These are phyloP conservation scores for Ceraceosorus bombacis DNA, from an alignment of 1,284 basidiomycete species.

Conservation along the genomic window DNA sequence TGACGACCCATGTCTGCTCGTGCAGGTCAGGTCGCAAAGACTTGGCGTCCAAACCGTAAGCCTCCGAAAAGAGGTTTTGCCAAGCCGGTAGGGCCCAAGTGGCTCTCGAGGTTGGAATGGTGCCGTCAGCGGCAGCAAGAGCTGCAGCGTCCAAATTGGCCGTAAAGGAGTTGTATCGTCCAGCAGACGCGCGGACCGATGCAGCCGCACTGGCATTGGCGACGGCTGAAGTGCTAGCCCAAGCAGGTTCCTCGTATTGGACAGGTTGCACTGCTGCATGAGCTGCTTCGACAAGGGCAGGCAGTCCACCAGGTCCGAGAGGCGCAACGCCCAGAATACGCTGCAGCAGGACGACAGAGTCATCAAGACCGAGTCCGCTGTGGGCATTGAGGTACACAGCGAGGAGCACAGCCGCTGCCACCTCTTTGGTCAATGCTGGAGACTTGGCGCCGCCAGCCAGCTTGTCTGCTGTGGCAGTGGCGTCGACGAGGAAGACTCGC, in stretches of 20 bases:
- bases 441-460: constrained; percentile 40
- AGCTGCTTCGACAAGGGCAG: constrained; percentile 30
- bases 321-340: constrained; percentile 34
- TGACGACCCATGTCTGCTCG: constrained; percentile 87
- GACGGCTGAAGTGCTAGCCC: constrained; percentile 30
- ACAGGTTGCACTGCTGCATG: constrained; percentile 28
- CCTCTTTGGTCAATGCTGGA: constrained; percentile 28
- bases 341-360: constrained; percentile 24
- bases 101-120: constrained; percentile 27
- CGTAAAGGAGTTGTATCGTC: constrained; percentile 40
- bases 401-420: constrained; percentile 35
- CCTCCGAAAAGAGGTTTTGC: constrained; percentile 48
- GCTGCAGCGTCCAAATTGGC: constrained; percentile 12
- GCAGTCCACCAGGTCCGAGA: constrained; percentile 34
- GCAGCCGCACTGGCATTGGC: constrained; percentile 35
- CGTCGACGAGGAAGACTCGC: constrained; percentile 35
- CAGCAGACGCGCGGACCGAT: constrained; percentile 27
- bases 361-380: constrained; percentile 14
- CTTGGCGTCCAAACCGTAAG: constrained; percentile 32
- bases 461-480: constrained; percentile 30
- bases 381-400: constrained; percentile 32
- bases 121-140: constrained; percentile 22
- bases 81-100: constrained; percentile 45
- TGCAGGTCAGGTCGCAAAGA: constrained; percentile 66
- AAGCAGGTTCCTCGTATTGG: constrained; percentile 27